Evolutionary conservation across 139 green algal species (phyloP).

Genomic region (Mychonastes homosphaera): DNA sequence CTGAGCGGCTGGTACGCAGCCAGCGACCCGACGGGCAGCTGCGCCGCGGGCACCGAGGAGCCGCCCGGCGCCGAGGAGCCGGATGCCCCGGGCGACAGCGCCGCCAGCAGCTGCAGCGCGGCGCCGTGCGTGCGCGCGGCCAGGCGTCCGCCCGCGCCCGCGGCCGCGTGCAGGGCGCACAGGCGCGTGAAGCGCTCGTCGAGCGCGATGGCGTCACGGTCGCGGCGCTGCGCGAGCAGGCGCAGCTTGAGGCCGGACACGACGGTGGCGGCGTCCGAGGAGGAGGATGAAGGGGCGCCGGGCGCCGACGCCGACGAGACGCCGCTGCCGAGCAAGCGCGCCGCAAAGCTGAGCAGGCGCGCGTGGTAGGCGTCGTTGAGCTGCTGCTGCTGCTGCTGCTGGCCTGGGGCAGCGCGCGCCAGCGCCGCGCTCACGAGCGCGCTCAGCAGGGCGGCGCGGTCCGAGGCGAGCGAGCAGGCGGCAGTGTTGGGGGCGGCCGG

Average conservation of each 20-base stretch:
- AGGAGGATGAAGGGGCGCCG: background rate
- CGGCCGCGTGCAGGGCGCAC: no score
- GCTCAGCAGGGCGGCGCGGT: conserved; percentile 3
- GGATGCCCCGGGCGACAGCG: background rate
- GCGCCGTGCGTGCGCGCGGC: background rate
- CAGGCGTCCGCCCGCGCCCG: conserved; percentile 4
- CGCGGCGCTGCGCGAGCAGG: conserved; percentile 6
- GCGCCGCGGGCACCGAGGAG: background rate
- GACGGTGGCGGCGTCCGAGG: conserved; percentile 2
- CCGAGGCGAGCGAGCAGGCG: background rate
- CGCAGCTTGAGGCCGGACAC: conserved; percentile 11
- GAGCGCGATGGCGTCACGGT: conserved; percentile 11
- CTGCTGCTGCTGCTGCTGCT: conserved; percentile 6
- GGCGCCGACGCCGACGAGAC: no score
- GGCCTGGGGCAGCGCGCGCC: background rate
- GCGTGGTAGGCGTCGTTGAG: conserved; percentile 3
- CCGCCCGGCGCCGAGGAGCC: background rate
- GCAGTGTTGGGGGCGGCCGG: background rate
- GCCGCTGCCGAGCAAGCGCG: conserved; percentile 5
- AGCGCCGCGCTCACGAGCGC: background rate
- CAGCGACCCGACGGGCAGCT: no score
- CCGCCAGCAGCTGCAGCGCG: background rate
- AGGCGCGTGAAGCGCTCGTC: no score
- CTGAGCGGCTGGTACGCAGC: no score
- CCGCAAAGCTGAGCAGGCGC: conserved; percentile 2